Evolutionary conservation across 345 rosid species (phyloP), one percentile per base, ranked within the genome.

Genomic region (Cardiospermum halicacabum): DNA sequence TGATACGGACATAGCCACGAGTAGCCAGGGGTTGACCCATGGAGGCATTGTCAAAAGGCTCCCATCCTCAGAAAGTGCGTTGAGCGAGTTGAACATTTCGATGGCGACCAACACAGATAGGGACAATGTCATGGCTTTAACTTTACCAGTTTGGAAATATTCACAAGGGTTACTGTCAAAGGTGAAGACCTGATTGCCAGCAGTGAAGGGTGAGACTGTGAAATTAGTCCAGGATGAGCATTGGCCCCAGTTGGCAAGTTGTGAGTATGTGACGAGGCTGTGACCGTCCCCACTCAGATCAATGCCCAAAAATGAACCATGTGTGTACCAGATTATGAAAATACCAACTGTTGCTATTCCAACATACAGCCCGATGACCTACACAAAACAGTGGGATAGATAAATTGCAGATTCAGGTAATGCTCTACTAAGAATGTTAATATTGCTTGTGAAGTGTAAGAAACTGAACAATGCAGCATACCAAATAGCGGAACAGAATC

Each of bases 401-500:
- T 43, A 10, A 57, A 53, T 58, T 53, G 50, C 11, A 18, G 13
- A 42, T 30, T 10, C 56, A 27, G 27, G 43, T 13, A 19, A 15
- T 31, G 58, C n/a, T 42, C 42, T 19, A 64, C 15, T 31, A 28
- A 3, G 37, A 47, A 48, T 13, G 15, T 53, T 53, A 36, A 40
- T 15, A 31, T 13, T 26, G 2, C 22, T 59, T 65, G 3, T n/a
- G 18, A 21, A 5, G 27, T 50, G 24, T 25, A 40, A 8, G 45
- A 60, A 59, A 43, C 26, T 1, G 25, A 18, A 32, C 3, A 37
- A 43, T 58, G 56, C 11, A 18, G 57, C 13, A 7, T 87, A 87
- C 94, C 94, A 87, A 75, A 71, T 87, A 87, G 63, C 94, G 94
- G 76, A 87, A 74, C 67, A 87, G 69, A 62, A 85, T 85, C 94